phyloP scores from a whole-genome alignment of 31 red algal species.

The Asparagopsis taxiformis region DNA sequence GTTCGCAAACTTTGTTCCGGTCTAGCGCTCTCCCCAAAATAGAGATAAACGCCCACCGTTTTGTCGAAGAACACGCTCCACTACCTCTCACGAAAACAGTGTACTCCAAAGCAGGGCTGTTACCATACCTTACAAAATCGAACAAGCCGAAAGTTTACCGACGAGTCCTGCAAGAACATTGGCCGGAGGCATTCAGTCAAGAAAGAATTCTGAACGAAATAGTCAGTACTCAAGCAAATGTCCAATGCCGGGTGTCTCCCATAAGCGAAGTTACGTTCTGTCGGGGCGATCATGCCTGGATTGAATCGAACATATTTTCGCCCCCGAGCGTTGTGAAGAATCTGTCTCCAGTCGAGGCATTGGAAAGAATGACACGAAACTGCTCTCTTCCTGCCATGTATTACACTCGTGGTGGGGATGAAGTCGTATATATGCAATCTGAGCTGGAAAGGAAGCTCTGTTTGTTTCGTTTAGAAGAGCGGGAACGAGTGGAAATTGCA shows the following conservation, averaged over 20 bases:
- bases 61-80: too few species aligned
- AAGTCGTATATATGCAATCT: slow-evolving; percentile 63
- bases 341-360: slow-evolving; percentile 22
- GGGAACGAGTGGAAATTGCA: slow-evolving; percentile 5
- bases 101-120: too few species aligned
- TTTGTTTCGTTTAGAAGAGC: slow-evolving; percentile 9
- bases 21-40: too few species aligned
- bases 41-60: too few species aligned
- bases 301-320: slow-evolving; percentile 27
- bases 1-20: too few species aligned
- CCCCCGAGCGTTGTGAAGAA: slow-evolving; percentile 32
- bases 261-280: slow-evolving; percentile 50
- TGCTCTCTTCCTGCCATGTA: slow-evolving; percentile 8
- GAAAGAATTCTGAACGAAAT: slow-evolving; percentile 5
- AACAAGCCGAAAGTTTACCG: slow-evolving; percentile 10
- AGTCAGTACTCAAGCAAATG: slow-evolving; percentile 7
- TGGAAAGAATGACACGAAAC: slow-evolving; percentile 9
- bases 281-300: slow-evolving; percentile 48
- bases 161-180: neutral
- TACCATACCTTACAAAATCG: too few species aligned
- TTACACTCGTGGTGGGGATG: slow-evolving; percentile 10
- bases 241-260: slow-evolving; percentile 51
- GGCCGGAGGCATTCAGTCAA: neutral
- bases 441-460: neutral
- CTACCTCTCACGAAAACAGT: too few species aligned